Evolutionary conservation across 129 eudicot genomes (phyloP).

Genomic region (Gnaphalium uliginosum): DNA sequence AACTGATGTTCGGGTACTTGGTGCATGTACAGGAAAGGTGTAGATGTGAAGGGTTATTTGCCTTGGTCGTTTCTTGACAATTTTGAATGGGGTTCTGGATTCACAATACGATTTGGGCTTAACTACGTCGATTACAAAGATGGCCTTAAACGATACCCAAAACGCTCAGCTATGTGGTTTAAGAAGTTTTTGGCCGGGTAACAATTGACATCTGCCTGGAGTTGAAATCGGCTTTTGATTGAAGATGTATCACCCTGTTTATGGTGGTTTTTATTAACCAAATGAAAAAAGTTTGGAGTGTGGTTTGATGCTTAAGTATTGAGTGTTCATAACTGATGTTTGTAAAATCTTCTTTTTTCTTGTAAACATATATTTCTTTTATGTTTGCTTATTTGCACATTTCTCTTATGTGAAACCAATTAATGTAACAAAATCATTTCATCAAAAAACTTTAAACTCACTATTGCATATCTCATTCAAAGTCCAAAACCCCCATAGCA

Average conservation of each 20-base stretch:
- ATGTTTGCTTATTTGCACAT: no score
- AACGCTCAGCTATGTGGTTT: constrained; percentile 32
- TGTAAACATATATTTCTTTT: background rate
- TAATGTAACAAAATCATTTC: no score
- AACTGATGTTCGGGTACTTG: background rate
- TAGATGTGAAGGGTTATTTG: constrained; percentile 34
- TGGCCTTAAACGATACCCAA: constrained; percentile 30
- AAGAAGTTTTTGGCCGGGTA: constrained; percentile 28
- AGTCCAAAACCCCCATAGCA: no score
- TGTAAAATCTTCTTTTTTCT: background rate
- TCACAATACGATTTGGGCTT: constrained; percentile 34
- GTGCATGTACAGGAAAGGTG: constrained; percentile 36
- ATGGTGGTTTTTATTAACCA: background rate
- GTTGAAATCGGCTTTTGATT: background rate
- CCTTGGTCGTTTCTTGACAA: constrained; percentile 44
- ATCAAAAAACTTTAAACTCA: no score
- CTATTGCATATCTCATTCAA: no score
- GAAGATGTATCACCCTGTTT: background rate
- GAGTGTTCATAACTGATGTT: background rate
- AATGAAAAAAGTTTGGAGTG: background rate
- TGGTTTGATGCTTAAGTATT: background rate
- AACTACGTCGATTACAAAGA: constrained; percentile 36
- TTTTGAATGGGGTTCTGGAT: constrained; percentile 51
- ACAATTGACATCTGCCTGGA: background rate
- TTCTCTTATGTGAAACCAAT: no score